Conservation (phyloP, 2,329 filamentous ascomycete species). For the Neoascochyta sp. region DNA sequence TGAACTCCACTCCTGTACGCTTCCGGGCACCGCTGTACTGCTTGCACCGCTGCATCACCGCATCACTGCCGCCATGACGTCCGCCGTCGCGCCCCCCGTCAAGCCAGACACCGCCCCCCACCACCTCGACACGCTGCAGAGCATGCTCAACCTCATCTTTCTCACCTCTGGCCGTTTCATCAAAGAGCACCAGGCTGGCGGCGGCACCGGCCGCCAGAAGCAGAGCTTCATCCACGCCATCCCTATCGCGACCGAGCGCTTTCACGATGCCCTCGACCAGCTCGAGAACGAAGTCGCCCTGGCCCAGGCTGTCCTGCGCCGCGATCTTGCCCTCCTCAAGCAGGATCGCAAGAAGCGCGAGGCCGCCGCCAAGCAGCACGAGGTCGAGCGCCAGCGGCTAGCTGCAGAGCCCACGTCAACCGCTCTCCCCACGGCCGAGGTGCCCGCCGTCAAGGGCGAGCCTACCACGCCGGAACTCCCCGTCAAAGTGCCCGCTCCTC, state of each 20-base stretch:
- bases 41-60: too few relatives aligned
- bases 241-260: constrained; percentile 42
- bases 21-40: too few relatives aligned
- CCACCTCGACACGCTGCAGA: constrained; percentile 45
- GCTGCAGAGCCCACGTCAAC: constrained; percentile 26
- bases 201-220: constrained; percentile 29
- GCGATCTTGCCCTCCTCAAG: constrained; percentile 37
- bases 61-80: too few relatives aligned
- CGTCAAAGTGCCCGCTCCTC: constrained; percentile 4
- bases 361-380: constrained; percentile 29
- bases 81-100: too few relatives aligned
- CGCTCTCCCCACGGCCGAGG: constrained; percentile 6
- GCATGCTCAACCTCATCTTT: constrained; percentile 47
- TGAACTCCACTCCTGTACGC: too few relatives aligned
- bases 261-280: constrained; percentile 51
- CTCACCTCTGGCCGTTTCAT: constrained; percentile 46
- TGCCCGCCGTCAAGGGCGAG: constrained; percentile 12
- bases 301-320: constrained; percentile 33
- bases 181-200: constrained; percentile 37
- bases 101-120: constrained; percentile 11
- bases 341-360: constrained; percentile 36
- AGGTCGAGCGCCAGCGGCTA: constrained; percentile 30
- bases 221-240: constrained; percentile 38
- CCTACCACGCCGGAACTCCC: constrained; percentile 10
- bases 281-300: constrained; percentile 46